Percentiles rank a stretch among this genome's conserved stretches.
Conservation (phyloP, 2,329 filamentous ascomycete genomes). For the Paracoccidioides brasiliensis region DNA sequence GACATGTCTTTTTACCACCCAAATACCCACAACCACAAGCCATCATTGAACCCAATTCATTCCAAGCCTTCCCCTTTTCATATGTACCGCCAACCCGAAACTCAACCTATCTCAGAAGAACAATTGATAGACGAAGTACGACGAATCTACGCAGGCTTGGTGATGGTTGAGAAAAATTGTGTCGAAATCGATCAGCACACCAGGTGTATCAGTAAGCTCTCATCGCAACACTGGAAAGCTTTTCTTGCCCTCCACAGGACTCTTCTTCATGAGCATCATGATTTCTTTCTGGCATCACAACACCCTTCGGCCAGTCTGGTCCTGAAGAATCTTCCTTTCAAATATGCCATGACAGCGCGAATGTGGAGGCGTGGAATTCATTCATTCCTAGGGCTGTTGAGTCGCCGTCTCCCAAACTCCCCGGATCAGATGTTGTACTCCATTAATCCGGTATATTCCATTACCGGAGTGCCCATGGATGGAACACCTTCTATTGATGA, state of each 20-base stretch:
- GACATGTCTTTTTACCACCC: not conserved
- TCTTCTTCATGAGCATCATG: conserved; percentile 67
- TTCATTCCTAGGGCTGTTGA: conserved; percentile 63
- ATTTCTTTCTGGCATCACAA: conserved; percentile 76
- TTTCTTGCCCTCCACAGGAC: conserved; percentile 72
- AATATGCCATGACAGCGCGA: conserved; percentile 80
- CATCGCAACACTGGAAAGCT: conserved; percentile 67
- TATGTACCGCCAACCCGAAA: not conserved
- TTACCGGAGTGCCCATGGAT: conserved; percentile 78
- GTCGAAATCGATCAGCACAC: conserved; percentile 64
- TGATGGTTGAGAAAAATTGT: conserved; percentile 78
- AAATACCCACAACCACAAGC: not conserved
- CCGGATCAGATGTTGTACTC: conserved; percentile 85
- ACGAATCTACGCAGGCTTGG: conserved; percentile 55
- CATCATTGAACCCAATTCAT: not conserved
- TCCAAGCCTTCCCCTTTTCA: not conserved
- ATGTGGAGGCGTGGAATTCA: conserved; percentile 96
- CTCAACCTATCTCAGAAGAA: conserved; percentile 56
- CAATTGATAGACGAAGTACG: conserved; percentile 64
- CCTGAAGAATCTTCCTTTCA: conserved; percentile 55
- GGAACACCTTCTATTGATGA: conserved; percentile 71
- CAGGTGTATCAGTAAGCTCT: conserved; percentile 39
- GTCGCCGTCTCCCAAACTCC: conserved; percentile 60
- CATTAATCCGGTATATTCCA: conserved; percentile 77
- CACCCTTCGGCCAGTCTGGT: conserved; percentile 64